These are phyloP conservation scores for Aspergillus saccharolyticus DNA, from an alignment of 495 filamentous ascomycete species.

Conservation along the genomic window DNA sequence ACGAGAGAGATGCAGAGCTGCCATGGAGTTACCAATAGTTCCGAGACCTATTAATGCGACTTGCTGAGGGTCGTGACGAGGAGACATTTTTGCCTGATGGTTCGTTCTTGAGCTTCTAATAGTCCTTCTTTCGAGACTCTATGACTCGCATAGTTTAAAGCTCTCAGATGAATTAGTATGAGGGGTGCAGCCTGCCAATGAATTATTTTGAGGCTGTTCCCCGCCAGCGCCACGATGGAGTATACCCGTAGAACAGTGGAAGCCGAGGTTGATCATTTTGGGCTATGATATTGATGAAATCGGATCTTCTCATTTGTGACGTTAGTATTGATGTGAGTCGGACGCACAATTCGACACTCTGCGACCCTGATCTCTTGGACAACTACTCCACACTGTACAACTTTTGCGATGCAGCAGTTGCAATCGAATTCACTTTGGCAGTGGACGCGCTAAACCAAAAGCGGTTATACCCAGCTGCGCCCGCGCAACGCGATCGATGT, in stretches of 20 bases:
- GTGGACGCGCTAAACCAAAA: slow-evolving; percentile 15
- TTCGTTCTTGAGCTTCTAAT: no score
- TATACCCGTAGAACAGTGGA: neutral
- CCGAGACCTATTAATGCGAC: slow-evolving; percentile 52
- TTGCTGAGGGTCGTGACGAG: slow-evolving; percentile 19
- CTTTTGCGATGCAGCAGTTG: no score
- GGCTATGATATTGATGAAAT: neutral
- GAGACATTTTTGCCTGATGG: slow-evolving; percentile 17
- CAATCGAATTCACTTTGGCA: neutral
- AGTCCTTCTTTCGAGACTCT: no score
- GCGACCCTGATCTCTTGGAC: neutral
- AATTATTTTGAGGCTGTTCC: neutral
- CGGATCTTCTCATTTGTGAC: neutral
- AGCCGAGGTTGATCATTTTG: slow-evolving; percentile 1
- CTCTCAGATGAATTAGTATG: neutral
- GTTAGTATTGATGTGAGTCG: no score
- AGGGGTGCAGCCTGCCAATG: neutral
- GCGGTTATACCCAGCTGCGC: slow-evolving; percentile 20
- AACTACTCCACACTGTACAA: neutral
- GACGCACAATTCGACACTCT: no score
- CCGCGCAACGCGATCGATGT: slow-evolving; percentile 20
- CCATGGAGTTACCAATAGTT: slow-evolving; percentile 58
- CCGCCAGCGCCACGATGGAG: neutral
- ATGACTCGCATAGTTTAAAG: neutral
- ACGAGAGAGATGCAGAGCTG: slow-evolving; percentile 49